Base-by-base conservation (phyloP, 2,329 filamentous ascomycete genomes). In the Orbilia ellipsospora region DNA sequence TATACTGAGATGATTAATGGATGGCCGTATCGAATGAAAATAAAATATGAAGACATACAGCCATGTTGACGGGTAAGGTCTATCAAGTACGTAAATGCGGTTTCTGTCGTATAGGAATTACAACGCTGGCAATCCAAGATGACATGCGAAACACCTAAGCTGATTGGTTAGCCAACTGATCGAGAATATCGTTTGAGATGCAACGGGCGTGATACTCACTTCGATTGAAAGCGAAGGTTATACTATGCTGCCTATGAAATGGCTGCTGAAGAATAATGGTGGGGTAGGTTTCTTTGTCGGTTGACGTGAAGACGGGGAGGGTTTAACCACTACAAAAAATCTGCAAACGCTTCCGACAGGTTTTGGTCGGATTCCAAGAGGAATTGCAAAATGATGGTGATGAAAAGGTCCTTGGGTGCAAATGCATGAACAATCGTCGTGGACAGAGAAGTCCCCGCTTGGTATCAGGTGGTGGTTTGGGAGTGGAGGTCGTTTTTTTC, bases 381-480 rank as follows among this genome's bases (percentile, higher is more conserved):
- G 72, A 75, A 75, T 75, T 75, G 72, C 72, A 75, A 75, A 75
- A 75, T 75, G 72, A 75, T 61, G 72, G 72, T 75, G 64, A 75
- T 61, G 72, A 75, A 75, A 75, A 75, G 72, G 72, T 75, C 64
- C 72, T 75, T 69, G 72, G 72, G 72, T 75, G 72, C 72, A 75
- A 75, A 75, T 75, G 72, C 72, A 75, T 75, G 72, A 75, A 75
- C 72, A 69, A 75, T 75, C 72, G 60, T 69, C 72, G 72, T 69
- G 72, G 72, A 75, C 72, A 69, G 72, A 75, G 18, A 69, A 69
- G 72, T 75, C 72, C 70, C 72, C 72, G 72, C 64, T 65, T 74
- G 42, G 44, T 74, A 48, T 69, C 50, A 45, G 54, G 16, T 18
- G 48, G 36, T 51, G 44, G 59, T 63, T 42, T 12, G 48, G 18